phyloP scores from a whole-genome alignment of 768 basidiomycete species.

The Kwoniella europaea region DNA sequence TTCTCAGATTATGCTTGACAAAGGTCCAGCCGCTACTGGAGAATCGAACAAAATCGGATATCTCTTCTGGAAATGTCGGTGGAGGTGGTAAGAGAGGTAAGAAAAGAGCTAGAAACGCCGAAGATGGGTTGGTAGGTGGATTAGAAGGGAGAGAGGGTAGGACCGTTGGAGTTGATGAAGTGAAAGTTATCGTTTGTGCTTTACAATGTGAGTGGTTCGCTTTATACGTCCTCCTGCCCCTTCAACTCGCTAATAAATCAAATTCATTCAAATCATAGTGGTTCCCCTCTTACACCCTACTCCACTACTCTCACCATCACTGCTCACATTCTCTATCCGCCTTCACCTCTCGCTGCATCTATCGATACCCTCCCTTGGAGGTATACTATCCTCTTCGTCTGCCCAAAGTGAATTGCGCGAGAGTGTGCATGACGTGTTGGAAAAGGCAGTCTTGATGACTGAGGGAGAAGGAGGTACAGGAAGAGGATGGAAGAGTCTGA shows the following conservation, averaged over 20 bases:
- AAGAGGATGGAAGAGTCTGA: conserved; percentile 49
- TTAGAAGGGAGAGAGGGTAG: conserved; percentile 46
- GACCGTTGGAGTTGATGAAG: conserved; percentile 23
- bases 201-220: conserved; percentile 37
- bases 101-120: conserved; percentile 52
- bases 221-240: not conserved
- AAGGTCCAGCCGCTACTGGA: conserved; percentile 35
- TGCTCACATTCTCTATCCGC: conserved; percentile 48
- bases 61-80: conserved; percentile 14
- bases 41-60: conserved; percentile 19
- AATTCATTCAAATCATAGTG: conserved; percentile 22
- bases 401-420: conserved; percentile 11
- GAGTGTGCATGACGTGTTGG: conserved; percentile 35
- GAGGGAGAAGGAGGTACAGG: conserved; percentile 42
- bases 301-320: conserved; percentile 37
- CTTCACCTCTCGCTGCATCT: conserved; percentile 45
- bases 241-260: not conserved
- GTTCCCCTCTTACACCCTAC: conserved; percentile 35
- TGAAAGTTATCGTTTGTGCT: conserved; percentile 30
- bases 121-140: conserved; percentile 52
- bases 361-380: conserved; percentile 25
- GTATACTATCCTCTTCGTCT: conserved; percentile 16
- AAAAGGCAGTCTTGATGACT: conserved; percentile 37
- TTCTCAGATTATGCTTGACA: conserved; percentile 39
- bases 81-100: conserved; percentile 51